Evolutionary conservation across 1,139 yeast species (phyloP).

Genomic region (Pichia sp.): DNA sequence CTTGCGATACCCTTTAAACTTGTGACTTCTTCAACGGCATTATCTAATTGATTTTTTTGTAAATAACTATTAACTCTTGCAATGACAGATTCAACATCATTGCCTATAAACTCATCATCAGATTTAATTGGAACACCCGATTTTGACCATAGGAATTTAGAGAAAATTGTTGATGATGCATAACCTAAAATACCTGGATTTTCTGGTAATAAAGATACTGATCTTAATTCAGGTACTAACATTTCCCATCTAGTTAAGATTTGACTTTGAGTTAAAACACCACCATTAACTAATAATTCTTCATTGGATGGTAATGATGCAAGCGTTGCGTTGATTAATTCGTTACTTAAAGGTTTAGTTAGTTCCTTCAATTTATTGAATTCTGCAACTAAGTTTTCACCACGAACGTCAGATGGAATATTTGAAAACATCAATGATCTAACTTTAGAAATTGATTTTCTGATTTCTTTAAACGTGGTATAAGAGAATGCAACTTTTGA

Average conservation of each 20-base stretch:
- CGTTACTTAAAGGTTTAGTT: slow-evolving; percentile 25
- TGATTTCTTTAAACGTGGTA: slow-evolving; percentile 51
- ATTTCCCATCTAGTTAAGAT: slow-evolving; percentile 66
- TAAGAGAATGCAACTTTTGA: slow-evolving; percentile 51
- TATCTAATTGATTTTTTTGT: slow-evolving; percentile 69
- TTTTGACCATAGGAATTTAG: slow-evolving; percentile 64
- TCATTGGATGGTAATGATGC: slow-evolving; percentile 37
- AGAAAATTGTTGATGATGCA: slow-evolving; percentile 68
- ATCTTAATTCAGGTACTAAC: slow-evolving; percentile 79
- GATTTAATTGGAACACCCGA: slow-evolving; percentile 46
- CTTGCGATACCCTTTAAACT: slow-evolving; percentile 91
- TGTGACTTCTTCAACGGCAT: slow-evolving; percentile 90
- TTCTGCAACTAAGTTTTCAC: slow-evolving; percentile 28
- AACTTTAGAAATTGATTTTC: slow-evolving; percentile 50
- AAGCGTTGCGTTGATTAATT: slow-evolving; percentile 25
- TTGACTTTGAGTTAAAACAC: slow-evolving; percentile 55
- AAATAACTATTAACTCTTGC: slow-evolving; percentile 79
- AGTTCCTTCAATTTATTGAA: slow-evolving; percentile 29
- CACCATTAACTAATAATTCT: slow-evolving; percentile 34
- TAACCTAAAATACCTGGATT: slow-evolving; percentile 95
- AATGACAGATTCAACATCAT: slow-evolving; percentile 81
- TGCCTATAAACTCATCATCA: slow-evolving; percentile 48
- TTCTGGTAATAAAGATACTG: slow-evolving; percentile 74
- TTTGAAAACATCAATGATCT: slow-evolving; percentile 37
- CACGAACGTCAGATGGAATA: slow-evolving; percentile 29